Evolutionary conservation across 495 filamentous ascomycete species (phyloP).

Genomic region (Penicillium desertorum): DNA sequence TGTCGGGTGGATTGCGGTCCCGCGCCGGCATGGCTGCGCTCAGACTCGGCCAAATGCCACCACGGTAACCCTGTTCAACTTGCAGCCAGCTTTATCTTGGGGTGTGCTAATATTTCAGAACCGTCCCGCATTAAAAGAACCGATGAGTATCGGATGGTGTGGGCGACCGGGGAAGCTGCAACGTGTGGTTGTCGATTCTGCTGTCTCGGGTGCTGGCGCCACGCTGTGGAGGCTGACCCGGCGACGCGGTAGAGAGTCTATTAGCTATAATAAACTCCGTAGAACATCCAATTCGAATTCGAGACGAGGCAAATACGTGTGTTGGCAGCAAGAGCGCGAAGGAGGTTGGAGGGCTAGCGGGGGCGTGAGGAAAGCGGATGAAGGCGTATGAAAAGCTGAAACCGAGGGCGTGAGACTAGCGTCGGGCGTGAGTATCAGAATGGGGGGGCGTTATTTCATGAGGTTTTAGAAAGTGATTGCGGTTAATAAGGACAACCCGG

Average conservation of each 20-base stretch:
- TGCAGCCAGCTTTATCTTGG: conserved; percentile 22
- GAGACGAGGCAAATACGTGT: background rate
- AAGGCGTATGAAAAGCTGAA: background rate
- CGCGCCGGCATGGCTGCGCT: conserved; percentile 38
- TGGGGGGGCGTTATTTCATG: conserved; percentile 1
- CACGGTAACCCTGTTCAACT: conserved; percentile 24
- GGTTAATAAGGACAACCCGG: conserved; percentile 3
- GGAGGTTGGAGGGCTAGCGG: conserved; percentile 4
- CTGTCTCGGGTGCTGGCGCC: conserved; percentile 20
- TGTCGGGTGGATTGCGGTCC: conserved; percentile 34
- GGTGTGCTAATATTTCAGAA: conserved; percentile 8
- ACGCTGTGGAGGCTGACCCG: conserved; percentile 21
- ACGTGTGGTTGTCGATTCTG: conserved; percentile 15
- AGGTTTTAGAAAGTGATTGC: background rate
- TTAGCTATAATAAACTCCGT: background rate
- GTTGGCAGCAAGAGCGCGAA: background rate
- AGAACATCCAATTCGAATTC: background rate
- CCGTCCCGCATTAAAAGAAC: conserved; percentile 28
- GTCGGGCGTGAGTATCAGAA: background rate
- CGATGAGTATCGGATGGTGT: conserved; percentile 10
- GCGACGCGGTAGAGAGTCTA: conserved; percentile 5
- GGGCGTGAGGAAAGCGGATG: background rate
- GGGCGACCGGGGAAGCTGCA: conserved; percentile 11
- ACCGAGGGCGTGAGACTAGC: background rate
- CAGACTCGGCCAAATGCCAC: conserved; percentile 20